Evolutionary conservation across 352 stramenopile species (phyloP).

Genomic region (Pythium phragmiticola): DNA sequence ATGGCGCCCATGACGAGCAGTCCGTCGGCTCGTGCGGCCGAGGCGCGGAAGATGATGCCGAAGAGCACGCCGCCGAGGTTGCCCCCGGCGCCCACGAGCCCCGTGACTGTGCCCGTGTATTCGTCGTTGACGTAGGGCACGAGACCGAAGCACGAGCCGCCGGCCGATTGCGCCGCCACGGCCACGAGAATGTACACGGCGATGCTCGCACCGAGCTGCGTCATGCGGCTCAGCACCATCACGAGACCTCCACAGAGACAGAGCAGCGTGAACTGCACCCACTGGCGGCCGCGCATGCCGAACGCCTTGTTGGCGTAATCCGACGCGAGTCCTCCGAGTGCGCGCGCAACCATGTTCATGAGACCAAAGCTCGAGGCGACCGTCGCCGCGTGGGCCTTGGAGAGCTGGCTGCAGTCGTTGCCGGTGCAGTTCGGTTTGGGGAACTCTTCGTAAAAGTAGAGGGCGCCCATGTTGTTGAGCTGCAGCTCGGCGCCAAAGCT

Average conservation of each 20-base stretch:
- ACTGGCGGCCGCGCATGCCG: slow-evolving; percentile 90
- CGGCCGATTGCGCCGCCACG: slow-evolving; percentile 86
- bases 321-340: slow-evolving; percentile 82
- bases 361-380: slow-evolving; percentile 92
- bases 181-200: slow-evolving; percentile 91
- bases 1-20: slow-evolving; percentile 63
- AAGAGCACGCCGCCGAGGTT: slow-evolving; percentile 75
- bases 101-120: slow-evolving; percentile 64
- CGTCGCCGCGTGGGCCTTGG: slow-evolving; percentile 68
- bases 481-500: slow-evolving; percentile 95
- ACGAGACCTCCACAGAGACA: slow-evolving; percentile 76
- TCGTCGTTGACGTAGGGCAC: slow-evolving; percentile 72
- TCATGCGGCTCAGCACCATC: slow-evolving; percentile 84
- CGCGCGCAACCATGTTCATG: slow-evolving; percentile 93
- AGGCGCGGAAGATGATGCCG: slow-evolving; percentile 61
- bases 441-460: slow-evolving; percentile 93
- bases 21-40: slow-evolving; percentile 31
- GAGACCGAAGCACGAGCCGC: slow-evolving; percentile 64
- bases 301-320: slow-evolving; percentile 81
- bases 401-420: slow-evolving; percentile 39
- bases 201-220: slow-evolving; percentile 70
- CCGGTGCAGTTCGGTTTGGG: slow-evolving; percentile 46
- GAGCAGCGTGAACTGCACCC: slow-evolving; percentile 81
- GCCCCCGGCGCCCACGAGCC: slow-evolving; percentile 59
- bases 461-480: slow-evolving; percentile 94